Percentiles rank a stretch among this genome's conserved stretches.
Conservation (phyloP, 495 filamentous ascomycete species). For the Astrocystis sublimbata region DNA sequence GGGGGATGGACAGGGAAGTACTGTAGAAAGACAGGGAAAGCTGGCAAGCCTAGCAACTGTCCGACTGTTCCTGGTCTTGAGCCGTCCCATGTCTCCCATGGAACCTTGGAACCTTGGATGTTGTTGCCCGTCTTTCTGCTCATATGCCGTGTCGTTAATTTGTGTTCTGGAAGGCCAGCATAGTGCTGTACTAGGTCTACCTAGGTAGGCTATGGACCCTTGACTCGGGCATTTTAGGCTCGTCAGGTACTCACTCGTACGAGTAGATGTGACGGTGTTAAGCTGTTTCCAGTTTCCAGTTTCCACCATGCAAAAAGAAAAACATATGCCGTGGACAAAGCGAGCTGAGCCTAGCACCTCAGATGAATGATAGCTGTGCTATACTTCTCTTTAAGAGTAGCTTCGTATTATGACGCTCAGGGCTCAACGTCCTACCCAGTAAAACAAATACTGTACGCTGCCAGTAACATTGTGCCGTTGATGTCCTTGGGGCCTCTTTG, state of each 20-base stretch:
- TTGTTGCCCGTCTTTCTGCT: background rate
- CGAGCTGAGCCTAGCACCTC: slow-evolving; percentile 7
- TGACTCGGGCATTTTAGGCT: too few relatives aligned
- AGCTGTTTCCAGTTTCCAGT: too few relatives aligned
- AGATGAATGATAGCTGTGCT: too few relatives aligned
- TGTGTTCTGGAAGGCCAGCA: background rate
- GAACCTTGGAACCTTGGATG: too few relatives aligned
- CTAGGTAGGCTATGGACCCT: background rate
- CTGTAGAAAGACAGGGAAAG: too few relatives aligned
- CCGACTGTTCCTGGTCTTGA: background rate
- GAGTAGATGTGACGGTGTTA: too few relatives aligned
- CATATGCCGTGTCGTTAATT: background rate
- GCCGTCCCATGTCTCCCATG: slow-evolving; percentile 4
- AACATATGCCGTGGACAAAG: too few relatives aligned
- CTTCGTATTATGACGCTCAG: too few relatives aligned
- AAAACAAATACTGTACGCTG: background rate
- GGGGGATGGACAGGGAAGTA: background rate
- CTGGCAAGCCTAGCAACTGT: background rate
- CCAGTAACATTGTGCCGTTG: background rate
- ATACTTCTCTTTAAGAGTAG: too few relatives aligned
- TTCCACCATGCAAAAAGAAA: too few relatives aligned
- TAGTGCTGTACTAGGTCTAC: too few relatives aligned
- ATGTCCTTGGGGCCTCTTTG: background rate
- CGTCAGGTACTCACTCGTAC: too few relatives aligned
- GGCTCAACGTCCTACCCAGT: background rate